Conservation (phyloP, 2,329 filamentous ascomycete genomes). For the Dothistroma septosporum region DNA sequence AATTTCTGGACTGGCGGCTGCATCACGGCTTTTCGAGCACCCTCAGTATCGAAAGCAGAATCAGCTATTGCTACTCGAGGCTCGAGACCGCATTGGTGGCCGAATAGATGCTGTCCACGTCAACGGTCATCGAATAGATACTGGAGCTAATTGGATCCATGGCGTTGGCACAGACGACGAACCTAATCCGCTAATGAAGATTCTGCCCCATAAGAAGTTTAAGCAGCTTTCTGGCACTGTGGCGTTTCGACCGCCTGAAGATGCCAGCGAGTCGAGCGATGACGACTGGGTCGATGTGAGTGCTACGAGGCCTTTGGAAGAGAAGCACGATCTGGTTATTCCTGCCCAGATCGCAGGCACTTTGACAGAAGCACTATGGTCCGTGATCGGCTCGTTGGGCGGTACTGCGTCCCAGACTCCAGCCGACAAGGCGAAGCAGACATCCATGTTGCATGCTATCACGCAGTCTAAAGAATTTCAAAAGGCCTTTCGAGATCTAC, state of each 20-base stretch:
- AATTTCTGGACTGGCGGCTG: constrained; percentile 24
- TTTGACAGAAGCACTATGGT: constrained; percentile 19
- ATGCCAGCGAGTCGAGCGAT: neutral
- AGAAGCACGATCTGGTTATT: constrained; percentile 15
- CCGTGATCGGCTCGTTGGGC: constrained; percentile 19
- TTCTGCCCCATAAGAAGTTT: constrained; percentile 22
- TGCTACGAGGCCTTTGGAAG: neutral
- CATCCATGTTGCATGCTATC: constrained; percentile 20
- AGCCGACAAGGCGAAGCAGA: constrained; percentile 15
- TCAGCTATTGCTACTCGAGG: constrained; percentile 23
- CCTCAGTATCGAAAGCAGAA: constrained; percentile 9
- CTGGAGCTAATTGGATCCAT: constrained; percentile 30
- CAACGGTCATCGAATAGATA: constrained; percentile 23
- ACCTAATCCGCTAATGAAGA: constrained; percentile 25
- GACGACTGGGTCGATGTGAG: constrained; percentile 16
- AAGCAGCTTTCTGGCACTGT: constrained; percentile 18
- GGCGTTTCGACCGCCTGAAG: constrained; percentile 11
- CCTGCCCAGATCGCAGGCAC: constrained; percentile 13
- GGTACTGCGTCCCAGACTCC: constrained; percentile 12
- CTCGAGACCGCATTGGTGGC: constrained; percentile 24
- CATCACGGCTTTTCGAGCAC: constrained; percentile 20
- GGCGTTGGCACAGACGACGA: constrained; percentile 22
- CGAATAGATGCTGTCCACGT: constrained; percentile 24
- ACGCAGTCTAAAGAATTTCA: constrained; percentile 9
- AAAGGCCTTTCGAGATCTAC: constrained; percentile 15